Base-by-base conservation (phyloP, 306 rosid species). In the Canavalia ensiformis region DNA sequence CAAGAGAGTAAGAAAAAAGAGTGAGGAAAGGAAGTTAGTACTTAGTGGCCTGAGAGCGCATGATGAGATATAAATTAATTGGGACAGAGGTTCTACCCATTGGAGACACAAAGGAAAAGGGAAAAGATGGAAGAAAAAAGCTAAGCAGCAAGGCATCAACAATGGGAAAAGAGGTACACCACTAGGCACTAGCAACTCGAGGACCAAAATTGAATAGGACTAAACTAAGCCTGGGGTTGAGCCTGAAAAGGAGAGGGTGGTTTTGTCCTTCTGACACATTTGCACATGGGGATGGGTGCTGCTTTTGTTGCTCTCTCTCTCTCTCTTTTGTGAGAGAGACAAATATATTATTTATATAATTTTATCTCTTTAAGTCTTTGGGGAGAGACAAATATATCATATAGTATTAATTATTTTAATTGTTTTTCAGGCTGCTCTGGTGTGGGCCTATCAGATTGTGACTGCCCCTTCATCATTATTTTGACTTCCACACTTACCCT, bases 201-300 rank as follows among this genome's bases (percentile, higher is more conserved):
- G 80, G 81, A 77, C 87, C 89, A 80, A 86, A 87, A 78, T 18
- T 83, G 90, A 88, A 82, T 63, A 74, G n/a, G 87, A 85, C 85
- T 35, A 39, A 56, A 85, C 85, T 35, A 39, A 56, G 83, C 83
- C 82, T 80, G 55, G 18, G 54, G 75, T 41, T 83, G 67, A 71
- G 62, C 74, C 87, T 75, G 68, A 64, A 72, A 81, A 60, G 78
- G 70, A 73, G 88, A 78, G 74, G 80, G 64, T 73, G 49, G 55
- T 74, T 87, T 77, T 77, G 78, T 82, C 79, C 13, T 75, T 80
- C 77, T 62, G 81, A 76, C 83, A 60, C 67, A 45, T 47, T 86
- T 57, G 81, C 89, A 86, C 85, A 88, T 88, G 84, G 90, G 90
- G 90, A 88, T 88, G 59, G 78, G 77, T 66, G 88, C 77, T 83